Evolutionary conservation across 2,329 filamentous ascomycete genomes (phyloP).

Genomic region (Cercospora berteroae): DNA sequence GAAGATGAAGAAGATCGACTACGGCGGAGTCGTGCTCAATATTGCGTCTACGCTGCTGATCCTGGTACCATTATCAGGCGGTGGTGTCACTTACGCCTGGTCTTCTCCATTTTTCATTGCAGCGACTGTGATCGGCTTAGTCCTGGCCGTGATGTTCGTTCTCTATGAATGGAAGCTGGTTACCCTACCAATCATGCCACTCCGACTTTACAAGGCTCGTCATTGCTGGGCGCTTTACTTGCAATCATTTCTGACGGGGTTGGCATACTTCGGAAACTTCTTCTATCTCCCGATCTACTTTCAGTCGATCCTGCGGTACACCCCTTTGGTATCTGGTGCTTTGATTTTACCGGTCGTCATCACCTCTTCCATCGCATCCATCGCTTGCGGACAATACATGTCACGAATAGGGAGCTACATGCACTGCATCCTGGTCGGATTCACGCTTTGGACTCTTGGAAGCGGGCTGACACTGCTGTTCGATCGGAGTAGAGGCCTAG

Average conservation of each 20-base stretch:
- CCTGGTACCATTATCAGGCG: constrained; percentile 63
- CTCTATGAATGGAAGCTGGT: constrained; percentile 58
- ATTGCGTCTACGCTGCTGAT: constrained; percentile 59
- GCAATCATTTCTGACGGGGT: constrained; percentile 61
- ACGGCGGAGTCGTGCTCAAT: constrained; percentile 55
- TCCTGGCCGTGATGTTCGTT: constrained; percentile 42
- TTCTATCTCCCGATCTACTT: constrained; percentile 62
- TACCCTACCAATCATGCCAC: constrained; percentile 58
- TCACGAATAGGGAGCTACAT: constrained; percentile 57
- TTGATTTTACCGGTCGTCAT: constrained; percentile 48
- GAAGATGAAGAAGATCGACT: constrained; percentile 58
- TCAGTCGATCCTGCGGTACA: constrained; percentile 49
- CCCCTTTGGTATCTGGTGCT: background rate
- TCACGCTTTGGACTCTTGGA: constrained; percentile 52
- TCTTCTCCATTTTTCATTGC: constrained; percentile 57
- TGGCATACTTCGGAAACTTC: constrained; percentile 58
- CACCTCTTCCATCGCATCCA: constrained; percentile 49
- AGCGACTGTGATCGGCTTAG: background rate
- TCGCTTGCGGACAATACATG: constrained; percentile 57
- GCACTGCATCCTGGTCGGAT: constrained; percentile 56
- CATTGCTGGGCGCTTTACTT: constrained; percentile 45
- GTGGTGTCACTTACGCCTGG: constrained; percentile 50
- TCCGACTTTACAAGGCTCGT: constrained; percentile 50
- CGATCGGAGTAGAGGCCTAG: constrained; percentile 45
- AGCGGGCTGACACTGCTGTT: constrained; percentile 55